Evolutionary conservation across 2,329 filamentous ascomycete species (phyloP), one percentile per base, ranked within the genome.

Genomic region (Penicillium expansum): DNA sequence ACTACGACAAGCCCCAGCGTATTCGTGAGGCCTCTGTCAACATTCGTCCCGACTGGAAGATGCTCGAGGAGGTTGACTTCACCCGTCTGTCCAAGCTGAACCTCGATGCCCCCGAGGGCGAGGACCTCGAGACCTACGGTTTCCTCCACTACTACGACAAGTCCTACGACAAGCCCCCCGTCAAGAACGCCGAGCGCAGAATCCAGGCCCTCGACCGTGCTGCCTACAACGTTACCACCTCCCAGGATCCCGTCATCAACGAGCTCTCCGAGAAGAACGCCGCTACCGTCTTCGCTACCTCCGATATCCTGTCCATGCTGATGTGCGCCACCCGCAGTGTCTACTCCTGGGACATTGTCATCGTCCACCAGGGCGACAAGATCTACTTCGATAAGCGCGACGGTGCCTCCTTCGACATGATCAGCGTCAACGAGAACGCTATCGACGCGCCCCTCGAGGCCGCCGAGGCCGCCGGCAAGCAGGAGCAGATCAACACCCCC

Each of bases 81-180:
- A 93, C 91, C 80, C 89, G 94, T 66, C 85, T 99, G 67, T 83
- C 86, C 67, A 99, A 99, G 84, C 85, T 99, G 70, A 99, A 97
- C 80, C 84, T 99, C 60, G 94, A 97, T 69, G 88, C 92, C 16
- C 91, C 93, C 66, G 91, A 96, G 51, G 94, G 94, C 71, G 94
- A 99, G 79, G 94, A 99, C 71, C 79, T 99, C 60, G 93, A 96
- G 67, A 87, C 86, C 76, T 97, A 97, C 76, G 94, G 94, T 64
- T 99, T 97, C 87, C 83, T 99, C 55, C 93, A 97, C 86, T 91
- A 94, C 84, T 99, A 99, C 79, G 94, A 99, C 80, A 90, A 93
- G 68, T 86, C 87, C 58, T 97, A 90, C 81, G 94, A 99, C 80
- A 96, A 96, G 84, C 85, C 88, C 66, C 89, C 92, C 24, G 91